Evolutionary conservation across 495 filamentous ascomycete genomes (phyloP).

Genomic region (Clohesyomyces aquaticus): DNA sequence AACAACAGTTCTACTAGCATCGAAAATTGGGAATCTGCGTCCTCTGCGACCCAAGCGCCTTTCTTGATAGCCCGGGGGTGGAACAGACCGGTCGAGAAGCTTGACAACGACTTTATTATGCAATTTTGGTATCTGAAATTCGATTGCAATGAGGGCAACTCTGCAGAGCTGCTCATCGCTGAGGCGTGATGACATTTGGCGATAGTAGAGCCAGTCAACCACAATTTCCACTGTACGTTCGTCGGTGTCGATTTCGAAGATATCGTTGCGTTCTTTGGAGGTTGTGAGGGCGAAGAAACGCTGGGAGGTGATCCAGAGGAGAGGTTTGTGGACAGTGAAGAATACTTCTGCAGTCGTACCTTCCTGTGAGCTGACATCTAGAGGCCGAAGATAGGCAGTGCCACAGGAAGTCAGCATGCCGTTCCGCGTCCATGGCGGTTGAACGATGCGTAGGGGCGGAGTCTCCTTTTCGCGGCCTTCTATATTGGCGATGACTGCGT

Average conservation of each 20-base stretch:
- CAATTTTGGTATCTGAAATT: not conserved
- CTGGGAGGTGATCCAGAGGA: not conserved
- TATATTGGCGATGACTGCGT: too few species aligned
- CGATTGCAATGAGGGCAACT: not conserved
- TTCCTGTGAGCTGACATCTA: too few species aligned
- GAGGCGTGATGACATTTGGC: not conserved
- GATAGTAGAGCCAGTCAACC: not conserved
- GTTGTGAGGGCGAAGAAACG: not conserved
- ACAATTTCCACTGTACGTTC: not conserved
- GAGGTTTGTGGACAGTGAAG: not conserved
- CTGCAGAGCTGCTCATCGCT: not conserved
- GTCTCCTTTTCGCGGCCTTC: too few species aligned
- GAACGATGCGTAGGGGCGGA: too few species aligned
- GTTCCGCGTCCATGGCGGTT: too few species aligned
- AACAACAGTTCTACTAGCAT: not conserved
- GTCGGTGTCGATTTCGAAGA: not conserved
- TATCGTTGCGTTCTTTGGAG: not conserved
- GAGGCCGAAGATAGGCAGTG: too few species aligned
- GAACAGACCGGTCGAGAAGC: not conserved
- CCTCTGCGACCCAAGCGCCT: too few species aligned
- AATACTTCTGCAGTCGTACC: not conserved
- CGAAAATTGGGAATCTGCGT: too few species aligned
- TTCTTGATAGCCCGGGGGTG: too few species aligned
- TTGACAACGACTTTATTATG: not conserved
- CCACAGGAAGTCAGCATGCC: too few species aligned